Evolutionary conservation across 768 basidiomycete species (phyloP), one percentile per base, ranked within the genome.

Genomic region (Suillus lakei): DNA sequence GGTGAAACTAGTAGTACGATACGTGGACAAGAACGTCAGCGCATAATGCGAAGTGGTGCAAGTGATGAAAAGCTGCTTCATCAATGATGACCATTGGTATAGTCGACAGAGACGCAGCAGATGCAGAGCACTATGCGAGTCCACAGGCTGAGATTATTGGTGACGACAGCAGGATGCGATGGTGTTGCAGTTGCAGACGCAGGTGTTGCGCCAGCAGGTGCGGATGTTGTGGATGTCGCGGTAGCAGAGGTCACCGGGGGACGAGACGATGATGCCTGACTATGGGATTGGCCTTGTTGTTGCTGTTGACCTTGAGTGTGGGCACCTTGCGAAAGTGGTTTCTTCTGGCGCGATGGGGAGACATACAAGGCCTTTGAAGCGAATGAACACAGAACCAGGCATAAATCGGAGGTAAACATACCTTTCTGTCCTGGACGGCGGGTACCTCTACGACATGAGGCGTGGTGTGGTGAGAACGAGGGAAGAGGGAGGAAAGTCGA

Each of bases 291-390:
- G 15, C 21, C 30, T 54, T 54, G 28, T 53, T 51, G 51, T 26
- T 54, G 51, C 30, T 54, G 53, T 54, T 54, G 53, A 21, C 32
- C 32, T 54, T 54, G 53, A 54, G 21, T n/a, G 21, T 54, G 53
- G 12, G 53, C 4, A 10, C 21, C 53, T n/a, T 54, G 53, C 30
- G 32, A n/a, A 6, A 34, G 21, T 34, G 13, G 10, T n/a, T 34
- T 54, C 13, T 32, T 32, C 53, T 54, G 30, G 53, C 53, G 53
- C 32, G 53, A 32, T n/a, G 32, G 53, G 21, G 53, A 32, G 53
- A 54, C 53, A 54, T 54, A 54, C 30, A 54, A 54, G 21, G 53
- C 53, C 53, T 54, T 54, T n/a, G 21, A 54, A n/a, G 30, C 32
- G 12, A 5, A n/a, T 54, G 32, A 21, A 12, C 21, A 34, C 12